Base-by-base conservation (phyloP, 345 rosid species). In the Ceriops decandra region DNA sequence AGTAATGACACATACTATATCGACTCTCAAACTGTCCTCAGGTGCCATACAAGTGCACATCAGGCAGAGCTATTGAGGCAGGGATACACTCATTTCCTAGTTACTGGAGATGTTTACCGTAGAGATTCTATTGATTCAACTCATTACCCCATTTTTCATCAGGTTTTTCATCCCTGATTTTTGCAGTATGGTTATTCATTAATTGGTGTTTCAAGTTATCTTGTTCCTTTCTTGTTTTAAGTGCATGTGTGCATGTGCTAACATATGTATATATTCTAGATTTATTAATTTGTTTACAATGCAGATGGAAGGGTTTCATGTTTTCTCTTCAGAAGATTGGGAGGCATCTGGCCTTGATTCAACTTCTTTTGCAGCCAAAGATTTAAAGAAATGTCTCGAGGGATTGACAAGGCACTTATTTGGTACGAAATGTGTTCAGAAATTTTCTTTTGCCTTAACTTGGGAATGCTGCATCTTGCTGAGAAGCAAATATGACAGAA, bases 41-140 rank as follows among this genome's bases (percentile, higher is more conserved):
- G 99, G 74, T 91, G 96, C 52, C 99, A 95, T 76, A 95, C 99
- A 53, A 95, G 99, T 88, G 99, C 99, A 66, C 99, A 95, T 82
- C 96, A 95, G 79, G 98, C 98, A 70, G 99, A 91, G 80, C 75
- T 95, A 31, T 80, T 95, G 79, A 91, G 93, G 79, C 79, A 62
- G 27, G 96, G 93, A 26, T 85, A 84, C 61, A 82, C 79, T 52
- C 89, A 88, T 82, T 95, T 95, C 72, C 93, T 95, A 63, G 99
- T 95, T 52, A 95, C 92, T 0, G 98, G 99, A 57, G 99, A 95
- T 79, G 99, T 95, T 73, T 95, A 90, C 49, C 91, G 96, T 24
- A 82, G 99, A 87, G 99, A 95, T 80, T 95, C 99, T 51, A 88
- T 95, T 63, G 99, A 95, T 74, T 80, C 96, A 67, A 91, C 99